Base-by-base conservation (phyloP, 805 yeast genomes). In the Yarrowia sp. region DNA sequence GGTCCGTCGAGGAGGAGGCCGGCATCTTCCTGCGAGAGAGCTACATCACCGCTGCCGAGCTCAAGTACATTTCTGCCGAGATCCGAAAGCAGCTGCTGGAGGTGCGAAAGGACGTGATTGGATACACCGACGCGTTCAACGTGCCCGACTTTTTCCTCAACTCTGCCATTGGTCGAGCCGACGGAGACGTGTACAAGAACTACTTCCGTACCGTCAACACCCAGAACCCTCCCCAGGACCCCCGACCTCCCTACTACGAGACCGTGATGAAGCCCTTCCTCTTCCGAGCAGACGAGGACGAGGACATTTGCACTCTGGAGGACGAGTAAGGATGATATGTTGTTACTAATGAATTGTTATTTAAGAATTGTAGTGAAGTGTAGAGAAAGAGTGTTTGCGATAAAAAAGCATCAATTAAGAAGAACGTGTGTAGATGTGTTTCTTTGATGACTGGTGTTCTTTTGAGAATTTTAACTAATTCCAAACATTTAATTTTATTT, bases 151-250 rank as follows among this genome's bases (percentile, higher is more conserved):
- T 84, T 76, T 85, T 89, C 80, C 83, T 92, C 75, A 90, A 92
- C 77, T 87, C 97, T 0, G 87, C 95, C 7, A 84, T 92, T 70
- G 98, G 97, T 53, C 84, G 82, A 69, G 88, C 84, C 78, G 87
- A 90, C 73, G 97, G 97, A 70, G 88, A 92, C 77, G 87, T 91
- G 69, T 92, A 92, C 80, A 87, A 87, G 75, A 87, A 90, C 77
- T 91, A 92, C 80, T 89, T 88, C 76, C 79, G 75, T 22, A 80
- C 81, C 67, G 89, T 88, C 69, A 86, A 85, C 74, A 86, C 86
- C 68, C 86, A 87, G 16, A 75, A 80, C 59, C 75, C 79, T 10
- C 72, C 74, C 26, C 66, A 72, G 45, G 76, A 77, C 11, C 81
- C 85, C 70, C 86, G 88, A 74, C 89, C 94, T 14, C 85, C 87